These are phyloP conservation scores for Coprinellus aureogranulatus DNA, from an alignment of 768 basidiomycete genomes.

Conservation along the genomic window DNA sequence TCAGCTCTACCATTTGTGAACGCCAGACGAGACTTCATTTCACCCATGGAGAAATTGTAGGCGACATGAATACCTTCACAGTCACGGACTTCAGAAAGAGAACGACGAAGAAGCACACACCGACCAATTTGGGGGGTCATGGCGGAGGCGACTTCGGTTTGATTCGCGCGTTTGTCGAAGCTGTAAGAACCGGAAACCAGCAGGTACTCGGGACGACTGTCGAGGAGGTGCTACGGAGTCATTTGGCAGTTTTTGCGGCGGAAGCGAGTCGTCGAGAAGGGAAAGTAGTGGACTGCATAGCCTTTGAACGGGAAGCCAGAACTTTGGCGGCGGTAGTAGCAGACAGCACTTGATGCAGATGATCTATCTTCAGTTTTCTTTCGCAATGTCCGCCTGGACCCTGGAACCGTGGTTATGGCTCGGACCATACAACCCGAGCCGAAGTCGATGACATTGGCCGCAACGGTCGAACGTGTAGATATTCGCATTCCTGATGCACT, in stretches of 20 bases:
- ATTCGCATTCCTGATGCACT: no score
- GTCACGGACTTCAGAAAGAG: constrained; percentile 73
- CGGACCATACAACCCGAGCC: no score
- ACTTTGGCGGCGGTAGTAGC: constrained; percentile 8
- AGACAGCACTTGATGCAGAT: neutral
- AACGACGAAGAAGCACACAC: constrained; percentile 42
- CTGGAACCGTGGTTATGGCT: no score
- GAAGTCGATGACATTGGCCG: no score
- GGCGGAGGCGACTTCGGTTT: constrained; percentile 83
- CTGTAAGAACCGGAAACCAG: constrained; percentile 66
- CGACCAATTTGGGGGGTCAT: constrained; percentile 63
- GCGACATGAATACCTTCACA: constrained; percentile 75
- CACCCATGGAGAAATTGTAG: constrained; percentile 84
- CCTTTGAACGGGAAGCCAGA: constrained; percentile 52
- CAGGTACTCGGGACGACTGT: constrained; percentile 63
- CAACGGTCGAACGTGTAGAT: no score
- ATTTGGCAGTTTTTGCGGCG: constrained; percentile 85
- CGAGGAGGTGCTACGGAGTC: constrained; percentile 69
- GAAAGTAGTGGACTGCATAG: constrained; percentile 62
- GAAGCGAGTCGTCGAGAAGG: constrained; percentile 74
- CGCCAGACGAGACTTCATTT: constrained; percentile 86
- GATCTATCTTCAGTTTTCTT: no score
- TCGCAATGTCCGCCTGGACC: no score
- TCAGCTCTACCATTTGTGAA: constrained; percentile 73
- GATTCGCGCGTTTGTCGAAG: constrained; percentile 72